Evolutionary conservation across 805 yeast species (phyloP).

Genomic region (Lipomyces kockii): DNA sequence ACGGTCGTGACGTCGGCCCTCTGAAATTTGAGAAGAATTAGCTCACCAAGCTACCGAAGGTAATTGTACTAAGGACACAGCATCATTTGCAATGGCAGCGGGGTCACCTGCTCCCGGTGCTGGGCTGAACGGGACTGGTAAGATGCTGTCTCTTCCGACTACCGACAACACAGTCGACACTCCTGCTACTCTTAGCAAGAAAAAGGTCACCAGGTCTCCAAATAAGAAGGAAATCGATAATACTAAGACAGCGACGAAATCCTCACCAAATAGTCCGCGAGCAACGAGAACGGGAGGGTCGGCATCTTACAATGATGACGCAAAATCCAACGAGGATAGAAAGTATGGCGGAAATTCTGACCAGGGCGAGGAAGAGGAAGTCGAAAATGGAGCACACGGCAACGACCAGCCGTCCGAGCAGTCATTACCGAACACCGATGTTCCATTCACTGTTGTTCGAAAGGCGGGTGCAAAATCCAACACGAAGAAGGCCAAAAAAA

Average conservation of each 20-base stretch:
- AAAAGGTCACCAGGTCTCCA: not conserved
- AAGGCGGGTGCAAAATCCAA: not conserved
- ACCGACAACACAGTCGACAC: not conserved
- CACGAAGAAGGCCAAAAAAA: slow-evolving; percentile 5
- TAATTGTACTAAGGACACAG: not conserved
- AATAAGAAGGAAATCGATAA: not conserved
- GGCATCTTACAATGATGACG: not conserved
- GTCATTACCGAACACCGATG: slow-evolving; percentile 9
- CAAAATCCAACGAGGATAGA: not conserved
- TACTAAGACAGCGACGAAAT: not conserved
- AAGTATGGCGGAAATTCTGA: slow-evolving; percentile 11
- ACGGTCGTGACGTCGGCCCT: not conserved
- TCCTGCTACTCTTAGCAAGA: not conserved
- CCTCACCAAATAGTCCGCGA: not conserved
- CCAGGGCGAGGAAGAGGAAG: slow-evolving; percentile 17
- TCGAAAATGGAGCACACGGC: slow-evolving; percentile 3
- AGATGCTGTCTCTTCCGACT: not conserved
- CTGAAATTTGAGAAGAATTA: not conserved
- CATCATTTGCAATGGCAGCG: not conserved
- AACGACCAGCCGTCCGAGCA: not conserved
- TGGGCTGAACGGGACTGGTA: not conserved
- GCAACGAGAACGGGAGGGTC: not conserved
- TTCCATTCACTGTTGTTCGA: slow-evolving; percentile 8
- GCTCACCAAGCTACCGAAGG: not conserved
- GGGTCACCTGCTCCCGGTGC: not conserved